Base-by-base conservation (phyloP, 176 grass and related monocot genomes). In the Paspalum vaginatum region DNA sequence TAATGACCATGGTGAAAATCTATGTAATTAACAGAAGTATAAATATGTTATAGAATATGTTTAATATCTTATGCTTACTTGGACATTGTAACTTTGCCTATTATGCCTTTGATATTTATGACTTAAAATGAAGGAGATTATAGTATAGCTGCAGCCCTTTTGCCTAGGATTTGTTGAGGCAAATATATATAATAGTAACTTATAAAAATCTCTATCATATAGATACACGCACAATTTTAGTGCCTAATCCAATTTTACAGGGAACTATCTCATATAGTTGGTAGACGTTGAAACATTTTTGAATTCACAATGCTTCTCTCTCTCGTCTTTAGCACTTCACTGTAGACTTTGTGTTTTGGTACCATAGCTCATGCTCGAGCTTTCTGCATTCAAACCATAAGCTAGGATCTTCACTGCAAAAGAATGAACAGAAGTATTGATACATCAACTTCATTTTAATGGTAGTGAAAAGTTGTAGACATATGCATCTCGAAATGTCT, bases 241-340 rank as follows among this genome's bases (percentile, higher is more conserved):
- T 25, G 43, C 11, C 12, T 0, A 48, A 15, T 47, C 6, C 0
- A 5, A 1, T 16, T 0, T 17, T 38, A 14, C 10, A 79, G 5
- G 11, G 14, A 16, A 39, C 13, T 0, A 9, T 60, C 2, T 72
- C 20, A 83, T 0, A 74, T 21, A 5, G 80, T 79, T 14, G 75
- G 80, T 37, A 65, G 17, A 39, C 45, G 2, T n/a, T 1, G 7
- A 67, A 61, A 1, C 16, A 6, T 44, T 27, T 59, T 66, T 21
- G 11, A 88, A 72, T 79, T 83, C 5, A 32, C 17, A 4, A 68
- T 1, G 5, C 27, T 79, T 17, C 1, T 67, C 80, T 79, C 17
- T 49, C 79, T 45, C 24, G 73, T 45, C 42, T 60, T 54, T 43
- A 73, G 27, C 67, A 52, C 67, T 60, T 72, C 52, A 51, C 68